These are phyloP conservation scores for Cyclospora cayetanensis DNA, from an alignment of 169 alveolate species.

Conservation along the genomic window DNA sequence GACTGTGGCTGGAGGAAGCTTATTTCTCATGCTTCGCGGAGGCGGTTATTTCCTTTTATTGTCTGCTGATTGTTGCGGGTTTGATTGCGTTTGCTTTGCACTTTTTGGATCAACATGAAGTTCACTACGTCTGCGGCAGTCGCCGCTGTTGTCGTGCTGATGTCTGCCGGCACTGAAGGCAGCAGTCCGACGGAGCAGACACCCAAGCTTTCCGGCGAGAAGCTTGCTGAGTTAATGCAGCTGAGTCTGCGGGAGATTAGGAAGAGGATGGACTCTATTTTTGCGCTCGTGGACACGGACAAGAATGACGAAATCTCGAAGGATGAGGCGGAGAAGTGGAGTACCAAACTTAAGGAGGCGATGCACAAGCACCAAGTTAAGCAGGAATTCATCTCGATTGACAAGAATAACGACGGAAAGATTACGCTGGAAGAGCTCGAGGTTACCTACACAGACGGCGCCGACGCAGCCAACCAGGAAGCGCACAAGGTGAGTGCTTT, in stretches of 20 bases:
- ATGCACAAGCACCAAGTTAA: slow-evolving; percentile 65
- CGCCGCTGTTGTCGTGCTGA: neutral
- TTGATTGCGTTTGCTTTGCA: neutral
- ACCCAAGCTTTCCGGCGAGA: slow-evolving; percentile 50
- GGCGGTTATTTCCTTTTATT: neutral
- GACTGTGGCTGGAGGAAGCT: neutral
- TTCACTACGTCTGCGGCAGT: neutral
- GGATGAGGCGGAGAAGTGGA: slow-evolving; percentile 63
- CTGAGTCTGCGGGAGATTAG: slow-evolving; percentile 17
- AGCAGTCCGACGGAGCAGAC: neutral
- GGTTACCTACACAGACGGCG: slow-evolving; percentile 58
- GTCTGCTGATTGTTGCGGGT: neutral
- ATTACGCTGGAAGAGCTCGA: slow-evolving; percentile 45
- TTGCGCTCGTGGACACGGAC: slow-evolving; percentile 36
- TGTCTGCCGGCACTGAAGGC: neutral
- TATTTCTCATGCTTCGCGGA: neutral
- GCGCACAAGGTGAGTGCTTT: slow-evolving; percentile 34
- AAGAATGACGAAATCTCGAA: neutral
- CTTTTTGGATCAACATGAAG: neutral
- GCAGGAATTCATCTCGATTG: slow-evolving; percentile 56
- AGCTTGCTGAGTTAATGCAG: slow-evolving; percentile 61
- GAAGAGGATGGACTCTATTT: slow-evolving; percentile 23
- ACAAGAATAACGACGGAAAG: slow-evolving; percentile 49
- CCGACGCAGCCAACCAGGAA: slow-evolving; percentile 49
- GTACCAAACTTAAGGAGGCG: slow-evolving; percentile 44